Percentiles rank a stretch among this genome's conserved stretches.
Conservation (phyloP, 2,329 filamentous ascomycete genomes). For the Talaromyces pinophilus region DNA sequence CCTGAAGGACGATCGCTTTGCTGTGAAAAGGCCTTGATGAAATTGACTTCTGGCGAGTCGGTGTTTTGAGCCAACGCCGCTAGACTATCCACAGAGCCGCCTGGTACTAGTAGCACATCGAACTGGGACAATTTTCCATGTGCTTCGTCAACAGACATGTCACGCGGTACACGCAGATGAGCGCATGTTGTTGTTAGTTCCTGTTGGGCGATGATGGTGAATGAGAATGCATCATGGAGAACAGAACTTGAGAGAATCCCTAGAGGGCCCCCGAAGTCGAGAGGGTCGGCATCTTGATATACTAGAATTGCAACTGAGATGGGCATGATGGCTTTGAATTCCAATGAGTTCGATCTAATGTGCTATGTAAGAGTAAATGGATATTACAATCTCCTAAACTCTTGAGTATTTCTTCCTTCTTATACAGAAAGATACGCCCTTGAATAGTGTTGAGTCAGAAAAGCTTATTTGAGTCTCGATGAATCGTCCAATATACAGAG, state of each 20-base stretch:
- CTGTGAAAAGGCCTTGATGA: not conserved
- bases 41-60: not conserved
- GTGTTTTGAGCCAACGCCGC: not conserved
- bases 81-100: not conserved
- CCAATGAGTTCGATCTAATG: not conserved
- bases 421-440: not conserved
- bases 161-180: conserved; percentile 15
- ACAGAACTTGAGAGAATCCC: not conserved
- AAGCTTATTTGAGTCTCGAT: not conserved
- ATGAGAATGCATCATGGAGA: conserved; percentile 1
- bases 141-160: conserved; percentile 15
- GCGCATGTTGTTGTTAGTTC: conserved; percentile 11
- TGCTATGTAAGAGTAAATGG: not conserved
- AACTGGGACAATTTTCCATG: conserved; percentile 24
- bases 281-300: not conserved
- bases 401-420: not conserved
- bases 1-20: not conserved
- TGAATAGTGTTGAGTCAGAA: not conserved
- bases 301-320: not conserved
- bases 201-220: conserved; percentile 12
- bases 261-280: not conserved
- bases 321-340: not conserved
- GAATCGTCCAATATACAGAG: no score
- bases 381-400: not conserved
- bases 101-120: not conserved